Conservation (phyloP, 164 flowering plant genomes). For the Nymphaea thermarum region DNA sequence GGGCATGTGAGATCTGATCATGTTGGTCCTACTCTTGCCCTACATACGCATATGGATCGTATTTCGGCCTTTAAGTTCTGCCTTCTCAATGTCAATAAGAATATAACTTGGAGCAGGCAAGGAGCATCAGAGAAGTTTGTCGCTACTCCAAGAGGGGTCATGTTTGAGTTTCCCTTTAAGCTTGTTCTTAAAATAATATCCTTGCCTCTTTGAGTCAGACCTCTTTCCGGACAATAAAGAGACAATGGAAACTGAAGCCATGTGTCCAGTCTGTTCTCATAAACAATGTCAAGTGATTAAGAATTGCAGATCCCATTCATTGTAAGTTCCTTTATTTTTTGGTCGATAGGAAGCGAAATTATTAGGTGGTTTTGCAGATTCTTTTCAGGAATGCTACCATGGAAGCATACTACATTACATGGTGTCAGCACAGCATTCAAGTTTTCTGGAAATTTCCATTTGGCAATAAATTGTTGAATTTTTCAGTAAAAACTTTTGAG, state of each 20-base stretch:
- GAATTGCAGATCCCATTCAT: background rate
- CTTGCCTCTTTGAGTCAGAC: background rate
- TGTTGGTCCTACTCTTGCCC: background rate
- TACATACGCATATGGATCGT: background rate
- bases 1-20: background rate
- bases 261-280: background rate
- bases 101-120: no score
- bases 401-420: no score
- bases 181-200: background rate
- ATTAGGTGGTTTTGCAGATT: background rate
- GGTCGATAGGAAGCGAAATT: background rate
- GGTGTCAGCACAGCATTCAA: no score
- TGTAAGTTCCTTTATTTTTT: background rate
- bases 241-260: background rate
- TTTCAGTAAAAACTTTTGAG: background rate
- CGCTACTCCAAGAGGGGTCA: no score
- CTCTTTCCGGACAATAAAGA: background rate
- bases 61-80: background rate
- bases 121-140: no score
- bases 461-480: background rate
- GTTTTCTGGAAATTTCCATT: background rate
- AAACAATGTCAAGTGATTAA: background rate
- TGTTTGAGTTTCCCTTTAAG: background rate
- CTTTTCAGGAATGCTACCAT: background rate
- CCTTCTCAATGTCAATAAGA: background rate